Conservation (phyloP, 148 eudicot genomes). For the Fagopyrum esculentum region DNA sequence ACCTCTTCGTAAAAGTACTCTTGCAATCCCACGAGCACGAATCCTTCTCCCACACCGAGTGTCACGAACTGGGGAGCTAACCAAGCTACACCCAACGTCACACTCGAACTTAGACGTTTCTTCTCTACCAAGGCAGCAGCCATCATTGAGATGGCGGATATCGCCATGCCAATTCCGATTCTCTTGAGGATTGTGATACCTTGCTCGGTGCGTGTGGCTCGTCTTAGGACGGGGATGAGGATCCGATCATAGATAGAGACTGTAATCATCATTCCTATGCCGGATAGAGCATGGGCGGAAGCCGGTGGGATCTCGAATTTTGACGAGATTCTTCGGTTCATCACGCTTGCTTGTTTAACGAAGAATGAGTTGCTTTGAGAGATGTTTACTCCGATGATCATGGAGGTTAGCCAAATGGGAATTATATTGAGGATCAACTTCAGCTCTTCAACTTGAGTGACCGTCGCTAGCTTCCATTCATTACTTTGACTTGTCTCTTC, state of each 20-base stretch:
- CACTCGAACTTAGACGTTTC: conserved; percentile 23
- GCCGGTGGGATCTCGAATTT: conserved; percentile 49
- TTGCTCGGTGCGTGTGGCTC: conserved; percentile 39
- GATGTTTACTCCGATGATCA: conserved; percentile 49
- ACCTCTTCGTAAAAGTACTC: conserved; percentile 75
- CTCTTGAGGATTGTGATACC: conserved; percentile 49
- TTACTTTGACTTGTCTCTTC: conserved; percentile 17
- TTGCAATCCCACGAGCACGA: conserved; percentile 58
- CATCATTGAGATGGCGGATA: conserved; percentile 31
- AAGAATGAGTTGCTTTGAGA: conserved; percentile 58
- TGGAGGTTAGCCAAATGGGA: conserved; percentile 51
- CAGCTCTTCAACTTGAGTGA: conserved; percentile 54
- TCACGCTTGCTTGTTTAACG: conserved; percentile 42
- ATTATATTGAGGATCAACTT: conserved; percentile 48
- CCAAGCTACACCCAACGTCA: conserved; percentile 43
- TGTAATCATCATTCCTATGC: conserved; percentile 31
- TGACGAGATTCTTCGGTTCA: conserved; percentile 28
- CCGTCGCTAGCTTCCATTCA: conserved; percentile 56
- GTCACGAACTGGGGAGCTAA: conserved; percentile 57
- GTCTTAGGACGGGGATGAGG: conserved; percentile 41
- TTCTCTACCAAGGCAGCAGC: conserved; percentile 46
- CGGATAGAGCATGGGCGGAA: conserved; percentile 29
- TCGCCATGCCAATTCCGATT: conserved; percentile 53
- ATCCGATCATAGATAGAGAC: conserved; percentile 38
- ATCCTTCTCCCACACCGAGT: conserved; percentile 54